Conservation (phyloP, 352 stramenopile species). For the Phytophthora sansomeana region DNA sequence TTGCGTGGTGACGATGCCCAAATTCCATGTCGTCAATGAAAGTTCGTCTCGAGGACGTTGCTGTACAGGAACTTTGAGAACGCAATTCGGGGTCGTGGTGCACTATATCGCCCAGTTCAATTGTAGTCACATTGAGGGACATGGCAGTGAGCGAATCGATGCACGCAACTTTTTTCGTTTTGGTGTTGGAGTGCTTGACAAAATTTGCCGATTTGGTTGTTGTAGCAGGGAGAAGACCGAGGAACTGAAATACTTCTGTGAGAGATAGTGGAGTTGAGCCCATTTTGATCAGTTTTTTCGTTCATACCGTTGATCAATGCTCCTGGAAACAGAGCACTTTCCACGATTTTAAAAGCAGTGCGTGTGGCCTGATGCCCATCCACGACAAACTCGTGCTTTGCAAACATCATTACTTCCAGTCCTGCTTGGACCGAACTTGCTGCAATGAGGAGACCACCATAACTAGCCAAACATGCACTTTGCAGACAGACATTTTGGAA, state of each 20-base stretch:
- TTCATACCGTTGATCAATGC: neutral
- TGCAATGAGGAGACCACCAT: constrained; percentile 13
- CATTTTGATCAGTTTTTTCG: neutral
- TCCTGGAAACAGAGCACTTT: constrained; percentile 20
- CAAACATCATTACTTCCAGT: constrained; percentile 22
- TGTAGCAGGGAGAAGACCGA: neutral
- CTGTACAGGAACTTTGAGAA: neutral
- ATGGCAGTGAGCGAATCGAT: neutral
- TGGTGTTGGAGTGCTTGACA: neutral
- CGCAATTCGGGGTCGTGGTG: neutral
- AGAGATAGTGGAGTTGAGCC: neutral
- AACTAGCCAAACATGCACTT: constrained; percentile 9
- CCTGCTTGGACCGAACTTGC: constrained; percentile 18
- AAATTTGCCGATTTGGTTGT: neutral
- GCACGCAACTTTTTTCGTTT: constrained; percentile 4
- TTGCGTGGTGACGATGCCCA: constrained; percentile 23
- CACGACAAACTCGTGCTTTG: constrained; percentile 28
- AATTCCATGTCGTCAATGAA: constrained; percentile 29
- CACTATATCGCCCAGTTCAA: constrained; percentile 1
- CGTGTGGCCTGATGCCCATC: constrained; percentile 16
- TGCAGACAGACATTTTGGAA: constrained; percentile 42
- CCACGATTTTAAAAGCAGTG: constrained; percentile 35
- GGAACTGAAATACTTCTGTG: neutral
- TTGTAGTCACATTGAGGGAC: constrained; percentile 1
- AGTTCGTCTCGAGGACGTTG: neutral